Evolutionary conservation across 1,284 basidiomycete species (phyloP), one percentile per base, ranked within the genome.

Genomic region (Fomitopsis schrenkii): DNA sequence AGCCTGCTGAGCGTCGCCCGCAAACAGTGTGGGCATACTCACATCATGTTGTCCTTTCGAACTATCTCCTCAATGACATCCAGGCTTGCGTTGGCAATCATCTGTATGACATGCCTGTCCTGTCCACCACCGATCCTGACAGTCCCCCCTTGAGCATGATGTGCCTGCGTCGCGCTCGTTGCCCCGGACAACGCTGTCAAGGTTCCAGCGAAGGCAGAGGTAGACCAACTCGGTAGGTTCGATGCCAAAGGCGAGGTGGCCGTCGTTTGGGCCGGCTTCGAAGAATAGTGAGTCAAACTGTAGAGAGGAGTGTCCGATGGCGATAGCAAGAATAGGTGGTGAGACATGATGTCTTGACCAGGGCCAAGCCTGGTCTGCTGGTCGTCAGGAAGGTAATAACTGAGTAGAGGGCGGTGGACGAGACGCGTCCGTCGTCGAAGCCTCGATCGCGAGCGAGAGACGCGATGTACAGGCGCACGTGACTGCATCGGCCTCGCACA

Each of bases 11-110:
- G 48, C 22, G 14, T 30, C 38, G 10, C 33, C 45, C 17, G n/a
- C n/a, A 41, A 40, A 44, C 56, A 28, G 57, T 35, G 33, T 50
- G 41, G 30, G 53, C 28, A 58, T 44, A 78, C 91, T 75, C 75
- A 96, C 95, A 98, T 93, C 63, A 83, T 83, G 64, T 85, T 88
- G 68, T 95, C 93, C 65, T 88, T 88, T 64, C 90, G 84, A 85
- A 94, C 92, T 54, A 91, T 84, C 71, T 98, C 94, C 71, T 98
- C 96, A 63, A 98, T 86, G 67, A 88, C 87, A 76, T 97, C 95
- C 71, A 98, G 76, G 68, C 91, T 93, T 53, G 94, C 94, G 73
- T 97, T 95, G 42, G 94, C 95, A 69, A 97, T 93, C 91, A 98
- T 95, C 80, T 98, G 95, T 67, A 96, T 91, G 62, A 98, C 91